Conservation (phyloP, 371 early-diverging fungal species). For the Circinella umbellata region DNA sequence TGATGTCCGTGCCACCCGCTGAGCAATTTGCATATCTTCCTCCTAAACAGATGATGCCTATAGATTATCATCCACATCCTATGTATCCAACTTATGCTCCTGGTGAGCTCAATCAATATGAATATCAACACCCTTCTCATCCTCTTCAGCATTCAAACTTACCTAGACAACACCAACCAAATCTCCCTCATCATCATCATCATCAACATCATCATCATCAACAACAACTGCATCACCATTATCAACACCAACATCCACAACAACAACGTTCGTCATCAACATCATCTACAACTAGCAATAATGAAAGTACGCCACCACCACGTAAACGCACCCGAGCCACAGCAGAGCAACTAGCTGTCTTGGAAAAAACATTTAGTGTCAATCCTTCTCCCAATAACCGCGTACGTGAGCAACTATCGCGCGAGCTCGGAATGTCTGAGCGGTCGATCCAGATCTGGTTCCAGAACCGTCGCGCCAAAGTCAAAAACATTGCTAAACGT, state of each 20-base stretch:
- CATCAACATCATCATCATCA: neutral
- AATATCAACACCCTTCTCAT: constrained; percentile 9
- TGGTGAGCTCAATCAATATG: constrained; percentile 6
- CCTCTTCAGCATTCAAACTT: neutral
- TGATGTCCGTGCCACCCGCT: constrained; percentile 11
- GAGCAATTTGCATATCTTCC: constrained; percentile 12
- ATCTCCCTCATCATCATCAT: neutral
- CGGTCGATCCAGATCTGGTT: constrained; percentile 98
- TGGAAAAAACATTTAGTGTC: constrained; percentile 74
- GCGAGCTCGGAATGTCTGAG: constrained; percentile 89
- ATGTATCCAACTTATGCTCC: constrained; percentile 16
- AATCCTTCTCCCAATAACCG: constrained; percentile 80
- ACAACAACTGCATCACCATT: constrained; percentile 3
- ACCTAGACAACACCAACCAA: constrained; percentile 9
- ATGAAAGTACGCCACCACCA: constrained; percentile 36
- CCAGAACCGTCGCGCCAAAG: constrained; percentile 97
- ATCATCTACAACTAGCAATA: constrained; percentile 3
- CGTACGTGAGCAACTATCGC: constrained; percentile 83
- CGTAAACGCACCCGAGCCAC: constrained; percentile 75
- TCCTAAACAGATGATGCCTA: constrained; percentile 1
- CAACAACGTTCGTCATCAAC: constrained; percentile 11
- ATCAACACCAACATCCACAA: constrained; percentile 12
- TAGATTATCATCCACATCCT: constrained; percentile 15
- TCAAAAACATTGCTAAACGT: constrained; percentile 73
- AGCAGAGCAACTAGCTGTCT: constrained; percentile 71